Evolutionary conservation across 805 yeast species (phyloP), one percentile per base, ranked within the genome.

Genomic region (Debaryomyces prosopidis): DNA sequence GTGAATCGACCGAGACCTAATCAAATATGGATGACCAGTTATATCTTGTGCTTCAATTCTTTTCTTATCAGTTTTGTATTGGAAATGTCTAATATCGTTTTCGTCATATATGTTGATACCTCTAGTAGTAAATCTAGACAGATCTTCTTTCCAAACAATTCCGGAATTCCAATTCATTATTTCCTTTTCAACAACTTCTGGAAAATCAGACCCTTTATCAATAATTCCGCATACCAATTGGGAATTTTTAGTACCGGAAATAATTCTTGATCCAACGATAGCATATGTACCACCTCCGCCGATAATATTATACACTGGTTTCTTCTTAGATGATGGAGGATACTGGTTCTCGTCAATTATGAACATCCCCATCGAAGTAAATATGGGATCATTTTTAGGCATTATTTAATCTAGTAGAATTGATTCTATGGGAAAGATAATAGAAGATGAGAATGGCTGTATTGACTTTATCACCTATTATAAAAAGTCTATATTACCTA

Each of bases 241-340:
- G 0, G 80, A 66, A 16, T 62, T 47, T 0, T 49, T 50, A 0
- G 56, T 46, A 0, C 80, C 75, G 7, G 79, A 58, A 1, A 81
- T 69, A 40, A 87, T 69, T 18, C 91, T 68, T 0, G 89, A 82
- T 0, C 97, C 97, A 12, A 86, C 67, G 1, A 83, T 78, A 1
- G 90, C 90, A 61, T 78, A 91, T 0, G 92, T 80, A 0, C 96
- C 97, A 2, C 91, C 98, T 2, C 98, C 98, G 0, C 98, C 98
- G 39, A 88, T 72, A 6, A 91, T 73, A 59, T 87, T 62, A 49
- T 55, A 60, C 51, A 69, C 71, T 18, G 67, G 54, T 34, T 46
- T 50, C 52, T 73, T 44, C 46, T 67, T 41, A 50, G 66, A 51
- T 43, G 63, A 53, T 41, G 63, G 60, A 0, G 80, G 75, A 55